Percentiles rank a stretch among this genome's conserved stretches.
phyloP scores from a whole-genome alignment of 2,329 filamentous ascomycete genomes.

The Ophiostoma ips region DNA sequence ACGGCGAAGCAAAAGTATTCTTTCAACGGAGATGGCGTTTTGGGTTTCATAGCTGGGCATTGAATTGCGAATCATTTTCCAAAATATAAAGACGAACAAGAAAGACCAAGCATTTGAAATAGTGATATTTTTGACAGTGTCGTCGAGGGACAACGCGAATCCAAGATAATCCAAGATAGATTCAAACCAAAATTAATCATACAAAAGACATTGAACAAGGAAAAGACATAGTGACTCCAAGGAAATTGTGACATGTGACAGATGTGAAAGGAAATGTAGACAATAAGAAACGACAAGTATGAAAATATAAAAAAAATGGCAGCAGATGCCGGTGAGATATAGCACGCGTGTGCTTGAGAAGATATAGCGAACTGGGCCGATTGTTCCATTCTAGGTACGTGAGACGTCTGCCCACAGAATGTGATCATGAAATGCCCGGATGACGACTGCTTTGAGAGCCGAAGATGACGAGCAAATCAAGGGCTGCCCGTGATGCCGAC shows the following conservation, averaged over 20 bases:
- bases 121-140: not conserved
- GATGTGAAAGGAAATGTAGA: not conserved
- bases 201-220: constrained; percentile 3
- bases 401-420: too few relatives aligned
- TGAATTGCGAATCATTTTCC: not conserved
- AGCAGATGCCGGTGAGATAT: constrained; percentile 1
- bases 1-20: too few relatives aligned
- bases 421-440: too few relatives aligned
- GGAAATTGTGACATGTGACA: too few relatives aligned
- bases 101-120: not conserved
- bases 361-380: too few relatives aligned
- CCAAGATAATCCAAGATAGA: not conserved
- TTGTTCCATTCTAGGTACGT: too few relatives aligned
- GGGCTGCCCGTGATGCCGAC: too few relatives aligned
- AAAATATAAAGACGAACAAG: not conserved
- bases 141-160: not conserved
- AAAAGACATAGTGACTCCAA: not conserved
- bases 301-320: not conserved
- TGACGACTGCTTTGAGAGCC: not conserved
- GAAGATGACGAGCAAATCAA: too few relatives aligned
- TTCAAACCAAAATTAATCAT: constrained; percentile 2
- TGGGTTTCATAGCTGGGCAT: not conserved
- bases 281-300: not conserved
- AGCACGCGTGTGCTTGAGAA: too few relatives aligned
- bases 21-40: too few relatives aligned